A percentile compares a stretch with the other conserved stretches of the same genome.
These are phyloP conservation scores for Leccinum incarnatum DNA, from an alignment of 768 basidiomycete species.

Conservation along the genomic window DNA sequence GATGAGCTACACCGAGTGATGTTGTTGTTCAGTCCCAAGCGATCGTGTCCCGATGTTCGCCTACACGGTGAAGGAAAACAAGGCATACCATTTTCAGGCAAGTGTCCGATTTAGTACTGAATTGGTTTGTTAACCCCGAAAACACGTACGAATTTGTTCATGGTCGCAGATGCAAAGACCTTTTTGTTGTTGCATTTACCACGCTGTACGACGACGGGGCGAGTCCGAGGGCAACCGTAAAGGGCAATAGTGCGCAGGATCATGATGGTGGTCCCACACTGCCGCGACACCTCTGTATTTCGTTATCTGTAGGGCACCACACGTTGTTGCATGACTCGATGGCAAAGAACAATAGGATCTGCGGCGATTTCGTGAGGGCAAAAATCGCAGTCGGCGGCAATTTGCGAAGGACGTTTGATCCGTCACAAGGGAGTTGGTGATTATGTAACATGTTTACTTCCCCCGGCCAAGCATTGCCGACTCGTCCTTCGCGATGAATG, in stretches of 20 bases:
- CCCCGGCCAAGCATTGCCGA: too few species aligned
- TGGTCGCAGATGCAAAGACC: background rate
- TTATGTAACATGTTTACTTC: slow-evolving; percentile 15
- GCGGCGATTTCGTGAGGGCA: slow-evolving; percentile 2
- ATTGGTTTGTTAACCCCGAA: background rate
- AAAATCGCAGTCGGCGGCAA: background rate
- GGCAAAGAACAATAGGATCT: slow-evolving; percentile 2
- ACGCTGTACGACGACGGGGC: background rate
- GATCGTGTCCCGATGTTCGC: background rate
- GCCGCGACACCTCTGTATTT: background rate
- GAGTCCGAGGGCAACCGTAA: background rate
- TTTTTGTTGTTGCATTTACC: background rate
- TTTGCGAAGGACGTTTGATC: background rate
- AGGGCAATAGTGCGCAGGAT: background rate
- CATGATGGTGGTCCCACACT: background rate
- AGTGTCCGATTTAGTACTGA: slow-evolving; percentile 2
- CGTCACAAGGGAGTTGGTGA: background rate
- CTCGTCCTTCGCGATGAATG: background rate
- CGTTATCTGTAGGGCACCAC: background rate
- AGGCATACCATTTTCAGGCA: slow-evolving; percentile 24
- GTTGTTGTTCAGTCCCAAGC: background rate
- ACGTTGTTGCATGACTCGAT: background rate
- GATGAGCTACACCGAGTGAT: background rate
- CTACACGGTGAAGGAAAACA: slow-evolving; percentile 3
- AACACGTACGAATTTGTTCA: slow-evolving; percentile 4